Evolutionary conservation across 306 rosid species (phyloP).

Genomic region (Lathyrus sativus): DNA sequence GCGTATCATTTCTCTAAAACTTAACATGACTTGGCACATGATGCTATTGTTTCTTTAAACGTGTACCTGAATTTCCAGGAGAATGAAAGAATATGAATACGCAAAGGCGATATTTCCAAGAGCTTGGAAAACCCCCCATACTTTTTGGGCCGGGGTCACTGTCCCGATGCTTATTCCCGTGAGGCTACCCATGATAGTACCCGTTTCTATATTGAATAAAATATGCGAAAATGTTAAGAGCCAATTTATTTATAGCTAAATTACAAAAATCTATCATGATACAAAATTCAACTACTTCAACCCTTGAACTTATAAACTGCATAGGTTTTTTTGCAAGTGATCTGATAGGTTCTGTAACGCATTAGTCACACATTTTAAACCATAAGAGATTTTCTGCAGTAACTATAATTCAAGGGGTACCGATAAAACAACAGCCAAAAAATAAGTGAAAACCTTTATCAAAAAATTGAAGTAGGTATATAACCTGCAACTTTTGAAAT

Average conservation of each 20-base stretch:
- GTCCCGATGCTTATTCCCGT: conserved; percentile 51
- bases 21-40: not conserved
- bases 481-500: conserved; percentile 56
- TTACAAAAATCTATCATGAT: conserved; percentile 6
- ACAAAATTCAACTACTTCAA: conserved; percentile 13
- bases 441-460: conserved; percentile 14
- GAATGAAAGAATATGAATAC: conserved; percentile 54
- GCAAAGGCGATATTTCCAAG: conserved; percentile 71
- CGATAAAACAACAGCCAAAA: conserved; percentile 28
- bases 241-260: conserved; percentile 15
- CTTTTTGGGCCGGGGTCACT: conserved; percentile 48
- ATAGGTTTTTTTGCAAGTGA: conserved; percentile 9
- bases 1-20: not conserved
- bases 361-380: conserved; percentile 8
- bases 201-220: conserved; percentile 43
- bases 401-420: conserved; percentile 1
- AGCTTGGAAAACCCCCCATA: conserved; percentile 61
- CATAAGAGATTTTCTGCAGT: conserved; percentile 15
- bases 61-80: conserved; percentile 67
- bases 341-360: not conserved
- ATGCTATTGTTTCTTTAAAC: conserved; percentile 1
- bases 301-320: conserved; percentile 23
- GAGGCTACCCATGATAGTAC: conserved; percentile 51
- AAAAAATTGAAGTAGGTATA: conserved; percentile 17
- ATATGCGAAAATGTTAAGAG: conserved; percentile 29